Conservation (phyloP, 192 early-diverging fungal genomes). For the Rhizoclosmatium globosum region DNA sequence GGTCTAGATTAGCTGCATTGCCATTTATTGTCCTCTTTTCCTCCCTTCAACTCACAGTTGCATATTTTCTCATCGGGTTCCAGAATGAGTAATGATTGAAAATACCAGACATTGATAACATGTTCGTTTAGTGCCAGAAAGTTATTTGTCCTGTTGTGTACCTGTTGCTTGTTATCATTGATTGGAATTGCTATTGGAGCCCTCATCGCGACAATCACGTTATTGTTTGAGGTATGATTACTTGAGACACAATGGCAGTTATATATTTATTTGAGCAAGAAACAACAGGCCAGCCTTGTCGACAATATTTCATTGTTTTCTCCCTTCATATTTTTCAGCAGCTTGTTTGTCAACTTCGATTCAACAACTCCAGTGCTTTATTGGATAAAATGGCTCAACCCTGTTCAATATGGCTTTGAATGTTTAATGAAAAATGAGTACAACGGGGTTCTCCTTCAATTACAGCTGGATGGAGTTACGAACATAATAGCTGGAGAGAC, state of each 20-base stretch:
- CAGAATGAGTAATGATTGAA: constrained; percentile 26
- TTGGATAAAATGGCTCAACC: constrained; percentile 37
- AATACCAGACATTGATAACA: too few relatives aligned
- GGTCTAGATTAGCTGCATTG: constrained; percentile 56
- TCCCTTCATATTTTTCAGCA: constrained; percentile 55
- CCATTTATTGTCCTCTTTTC: constrained; percentile 59
- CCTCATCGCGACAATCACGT: constrained; percentile 50
- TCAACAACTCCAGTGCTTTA: neutral
- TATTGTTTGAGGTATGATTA: constrained; percentile 42
- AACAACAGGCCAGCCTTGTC: too few relatives aligned
- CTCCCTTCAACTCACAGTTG: constrained; percentile 45
- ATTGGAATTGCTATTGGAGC: constrained; percentile 61
- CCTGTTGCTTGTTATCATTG: constrained; percentile 37
- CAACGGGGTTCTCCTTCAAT: neutral
- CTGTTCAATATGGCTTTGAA: constrained; percentile 64
- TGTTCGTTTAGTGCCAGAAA: constrained; percentile 1
- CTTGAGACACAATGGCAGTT: too few relatives aligned
- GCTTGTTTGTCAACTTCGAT: constrained; percentile 11
- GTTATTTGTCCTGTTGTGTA: constrained; percentile 30
- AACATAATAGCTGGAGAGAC: neutral
- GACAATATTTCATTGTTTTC: constrained; percentile 23
- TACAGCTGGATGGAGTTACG: neutral
- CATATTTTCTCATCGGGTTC: constrained; percentile 67
- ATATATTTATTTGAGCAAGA: too few relatives aligned
- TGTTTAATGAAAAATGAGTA: constrained; percentile 33